Evolutionary conservation across 2,329 filamentous ascomycete genomes (phyloP).

Genomic region (Penicillium digitatum): DNA sequence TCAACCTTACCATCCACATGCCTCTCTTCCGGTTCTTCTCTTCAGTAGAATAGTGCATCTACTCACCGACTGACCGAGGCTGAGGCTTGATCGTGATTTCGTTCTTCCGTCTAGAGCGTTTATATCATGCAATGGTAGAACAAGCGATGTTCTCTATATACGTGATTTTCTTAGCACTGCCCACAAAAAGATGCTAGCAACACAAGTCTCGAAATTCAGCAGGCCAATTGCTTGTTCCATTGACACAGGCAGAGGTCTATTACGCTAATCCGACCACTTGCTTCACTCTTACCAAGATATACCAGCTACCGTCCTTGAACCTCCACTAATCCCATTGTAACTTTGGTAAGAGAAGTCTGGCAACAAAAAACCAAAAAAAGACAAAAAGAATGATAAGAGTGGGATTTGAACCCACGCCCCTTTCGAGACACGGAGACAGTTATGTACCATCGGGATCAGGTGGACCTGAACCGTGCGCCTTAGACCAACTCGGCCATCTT

Average conservation of each 20-base stretch:
- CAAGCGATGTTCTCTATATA: not conserved
- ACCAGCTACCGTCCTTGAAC: not conserved
- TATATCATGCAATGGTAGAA: not conserved
- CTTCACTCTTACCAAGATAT: no score
- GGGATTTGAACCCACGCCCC: constrained; percentile 14
- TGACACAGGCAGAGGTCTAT: no score
- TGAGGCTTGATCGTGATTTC: not conserved
- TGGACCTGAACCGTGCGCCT: constrained; percentile 35
- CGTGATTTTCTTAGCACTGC: no score
- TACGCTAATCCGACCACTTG: not conserved
- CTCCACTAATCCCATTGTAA: not conserved
- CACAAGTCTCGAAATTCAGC: not conserved
- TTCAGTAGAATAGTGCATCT: not conserved
- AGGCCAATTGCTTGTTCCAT: not conserved
- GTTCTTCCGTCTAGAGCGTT: not conserved
- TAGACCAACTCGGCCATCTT: constrained; percentile 39
- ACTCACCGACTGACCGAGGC: not conserved
- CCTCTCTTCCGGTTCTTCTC: not conserved
- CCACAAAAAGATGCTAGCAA: not conserved
- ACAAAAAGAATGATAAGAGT: constrained; percentile 11
- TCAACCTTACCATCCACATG: not conserved
- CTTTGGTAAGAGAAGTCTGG: not conserved
- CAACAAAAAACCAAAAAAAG: not conserved
- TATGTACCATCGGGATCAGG: constrained; percentile 21
- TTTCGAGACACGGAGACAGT: constrained; percentile 13